Conservation (phyloP, 805 yeast species). For the Candida suzukii region DNA sequence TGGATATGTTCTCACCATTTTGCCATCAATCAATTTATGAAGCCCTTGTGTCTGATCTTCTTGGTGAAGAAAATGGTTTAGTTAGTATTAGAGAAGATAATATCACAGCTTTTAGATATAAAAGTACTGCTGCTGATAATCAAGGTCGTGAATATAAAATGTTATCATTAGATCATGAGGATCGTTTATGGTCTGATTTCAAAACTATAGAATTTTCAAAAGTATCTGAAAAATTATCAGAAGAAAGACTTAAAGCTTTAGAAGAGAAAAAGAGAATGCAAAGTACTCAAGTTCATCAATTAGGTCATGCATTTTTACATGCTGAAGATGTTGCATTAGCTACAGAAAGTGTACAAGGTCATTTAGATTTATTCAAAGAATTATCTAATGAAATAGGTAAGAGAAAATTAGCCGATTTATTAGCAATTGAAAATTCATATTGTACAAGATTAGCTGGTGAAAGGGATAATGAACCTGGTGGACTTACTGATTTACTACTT, state of each 20-base stretch:
- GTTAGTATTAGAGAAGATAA: conserved; percentile 19
- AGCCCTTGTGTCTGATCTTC: conserved; percentile 80
- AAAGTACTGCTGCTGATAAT: conserved; percentile 1
- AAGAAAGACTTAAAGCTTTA: neutral
- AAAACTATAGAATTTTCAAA: conserved; percentile 11
- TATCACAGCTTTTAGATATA: neutral
- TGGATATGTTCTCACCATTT: conserved; percentile 78
- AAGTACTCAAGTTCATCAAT: conserved; percentile 14
- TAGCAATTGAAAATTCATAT: conserved; percentile 81
- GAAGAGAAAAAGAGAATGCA: neutral
- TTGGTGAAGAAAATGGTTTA: conserved; percentile 13
- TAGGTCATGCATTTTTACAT: conserved; percentile 21
- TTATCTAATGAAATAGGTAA: conserved; percentile 55
- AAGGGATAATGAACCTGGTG: conserved; percentile 43
- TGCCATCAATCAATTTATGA: conserved; percentile 88
- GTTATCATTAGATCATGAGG: conserved; percentile 6
- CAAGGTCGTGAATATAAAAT: neutral
- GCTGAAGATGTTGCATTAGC: conserved; percentile 17
- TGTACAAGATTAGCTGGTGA: conserved; percentile 67
- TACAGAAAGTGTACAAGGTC: conserved; percentile 21
- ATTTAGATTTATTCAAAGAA: conserved; percentile 38
- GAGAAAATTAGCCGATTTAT: conserved; percentile 56
- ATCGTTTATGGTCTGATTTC: conserved; percentile 17
- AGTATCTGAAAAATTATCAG: neutral
- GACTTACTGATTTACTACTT: conserved; percentile 49